phyloP scores from a whole-genome alignment of 371 early-diverging fungal genomes.

The Mucor circinelloides region DNA sequence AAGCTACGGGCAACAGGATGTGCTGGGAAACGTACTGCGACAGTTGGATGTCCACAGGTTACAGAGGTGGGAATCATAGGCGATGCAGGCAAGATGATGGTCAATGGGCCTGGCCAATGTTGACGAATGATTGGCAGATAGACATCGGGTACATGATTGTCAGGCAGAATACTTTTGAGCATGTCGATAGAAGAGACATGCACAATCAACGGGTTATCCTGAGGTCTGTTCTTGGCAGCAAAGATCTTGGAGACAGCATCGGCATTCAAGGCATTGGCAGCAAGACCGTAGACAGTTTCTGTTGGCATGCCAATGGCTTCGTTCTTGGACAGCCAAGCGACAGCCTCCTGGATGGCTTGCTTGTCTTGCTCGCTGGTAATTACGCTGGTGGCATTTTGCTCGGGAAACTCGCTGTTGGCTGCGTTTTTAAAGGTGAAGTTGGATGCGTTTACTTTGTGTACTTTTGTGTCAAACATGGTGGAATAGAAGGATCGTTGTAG shows the following conservation, averaged over 20 bases:
- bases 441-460: slow-evolving; percentile 11
- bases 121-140: slow-evolving; percentile 69
- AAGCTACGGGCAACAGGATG: slow-evolving; percentile 91
- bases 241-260: slow-evolving; percentile 85
- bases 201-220: slow-evolving; percentile 99
- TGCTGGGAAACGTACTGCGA: slow-evolving; percentile 95
- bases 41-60: slow-evolving; percentile 86
- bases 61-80: slow-evolving; percentile 72
- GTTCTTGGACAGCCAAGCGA: slow-evolving; percentile 40
- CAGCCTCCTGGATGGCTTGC: slow-evolving; percentile 50
- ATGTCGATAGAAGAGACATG: slow-evolving; percentile 93
- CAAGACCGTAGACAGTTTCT: slow-evolving; percentile 99
- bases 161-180: slow-evolving; percentile 74
- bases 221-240: slow-evolving; percentile 92
- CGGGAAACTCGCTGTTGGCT: slow-evolving; percentile 14
- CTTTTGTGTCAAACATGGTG: slow-evolving; percentile 26
- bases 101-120: slow-evolving; percentile 99
- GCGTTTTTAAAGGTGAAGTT: slow-evolving; percentile 20
- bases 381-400: slow-evolving; percentile 23
- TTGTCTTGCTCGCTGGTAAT: slow-evolving; percentile 30
- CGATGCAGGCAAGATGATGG: slow-evolving; percentile 87
- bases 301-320: slow-evolving; percentile 96
- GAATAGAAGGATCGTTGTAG: slow-evolving; percentile 21
- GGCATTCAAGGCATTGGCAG: slow-evolving; percentile 84
- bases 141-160: slow-evolving; percentile 59